Conservation (phyloP, 148 eudicot genomes). For the Rhododendron molle region DNA sequence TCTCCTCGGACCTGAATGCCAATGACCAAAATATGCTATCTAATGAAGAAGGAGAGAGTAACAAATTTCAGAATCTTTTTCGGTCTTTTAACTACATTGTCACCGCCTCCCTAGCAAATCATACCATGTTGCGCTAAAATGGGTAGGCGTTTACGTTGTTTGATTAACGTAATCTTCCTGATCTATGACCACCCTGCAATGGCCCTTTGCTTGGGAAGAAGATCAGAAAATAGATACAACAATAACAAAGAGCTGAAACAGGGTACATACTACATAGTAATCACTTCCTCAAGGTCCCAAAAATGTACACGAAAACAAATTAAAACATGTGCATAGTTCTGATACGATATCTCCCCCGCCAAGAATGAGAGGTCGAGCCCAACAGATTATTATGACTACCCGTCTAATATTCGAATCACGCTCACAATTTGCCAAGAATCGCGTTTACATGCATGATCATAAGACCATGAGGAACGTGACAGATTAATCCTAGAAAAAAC, state of each 20-base stretch:
- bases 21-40: background rate
- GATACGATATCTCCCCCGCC: background rate
- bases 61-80: background rate
- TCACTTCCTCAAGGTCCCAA: background rate
- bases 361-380: background rate
- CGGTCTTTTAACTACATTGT: background rate
- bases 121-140: background rate
- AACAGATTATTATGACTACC: too few relatives aligned
- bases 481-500: background rate
- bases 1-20: slow-evolving; percentile 46
- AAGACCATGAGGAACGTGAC: background rate
- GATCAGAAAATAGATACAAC: background rate
- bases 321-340: background rate
- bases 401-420: background rate
- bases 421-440: background rate
- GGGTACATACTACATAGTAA: background rate
- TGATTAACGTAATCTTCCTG: background rate
- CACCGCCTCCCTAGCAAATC: background rate
- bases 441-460: background rate
- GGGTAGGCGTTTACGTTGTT: background rate
- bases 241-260: background rate
- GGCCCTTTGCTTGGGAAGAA: background rate
- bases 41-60: background rate
- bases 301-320: background rate
- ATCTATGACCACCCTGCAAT: background rate